Percentiles rank a stretch among this genome's conserved stretches.
Conservation (phyloP, 495 filamentous ascomycete genomes). For the Penicillium bovifimosum region DNA sequence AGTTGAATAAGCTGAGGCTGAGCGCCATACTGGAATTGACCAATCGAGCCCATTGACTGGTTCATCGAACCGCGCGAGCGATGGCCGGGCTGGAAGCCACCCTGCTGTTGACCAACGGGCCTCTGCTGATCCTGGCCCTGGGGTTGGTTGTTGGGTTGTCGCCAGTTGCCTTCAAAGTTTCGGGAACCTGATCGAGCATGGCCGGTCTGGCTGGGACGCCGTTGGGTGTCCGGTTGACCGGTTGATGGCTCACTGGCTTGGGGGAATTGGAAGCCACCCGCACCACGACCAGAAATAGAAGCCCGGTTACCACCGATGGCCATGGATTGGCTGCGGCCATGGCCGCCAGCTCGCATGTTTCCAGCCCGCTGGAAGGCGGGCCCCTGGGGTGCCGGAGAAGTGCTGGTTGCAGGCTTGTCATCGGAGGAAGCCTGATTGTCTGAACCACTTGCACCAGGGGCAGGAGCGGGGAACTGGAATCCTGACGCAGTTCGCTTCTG, state of each 20-base stretch:
- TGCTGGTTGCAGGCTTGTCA: slow-evolving; percentile 33
- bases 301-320: slow-evolving; percentile 56
- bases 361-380: slow-evolving; percentile 46
- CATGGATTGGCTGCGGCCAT: slow-evolving; percentile 67
- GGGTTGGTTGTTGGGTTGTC: slow-evolving; percentile 70
- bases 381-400: slow-evolving; percentile 36
- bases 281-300: slow-evolving; percentile 51
- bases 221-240: slow-evolving; percentile 58
- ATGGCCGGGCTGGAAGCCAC: slow-evolving; percentile 85
- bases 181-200: slow-evolving; percentile 78
- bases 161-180: slow-evolving; percentile 98
- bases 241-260: slow-evolving; percentile 51
- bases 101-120: slow-evolving; percentile 58
- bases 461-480: slow-evolving; percentile 79
- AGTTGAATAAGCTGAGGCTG: slow-evolving; percentile 88
- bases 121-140: slow-evolving; percentile 50
- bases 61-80: slow-evolving; percentile 78
- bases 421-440: slow-evolving; percentile 39
- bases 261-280: slow-evolving; percentile 67
- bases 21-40: slow-evolving; percentile 80
- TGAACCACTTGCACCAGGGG: slow-evolving; percentile 56
- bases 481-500: slow-evolving; percentile 89
- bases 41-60: slow-evolving; percentile 79
- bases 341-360: slow-evolving; percentile 46
- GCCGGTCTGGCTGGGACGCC: slow-evolving; percentile 59